Base-by-base conservation (phyloP, 495 filamentous ascomycete genomes). In the Neurospora sublineolata region DNA sequence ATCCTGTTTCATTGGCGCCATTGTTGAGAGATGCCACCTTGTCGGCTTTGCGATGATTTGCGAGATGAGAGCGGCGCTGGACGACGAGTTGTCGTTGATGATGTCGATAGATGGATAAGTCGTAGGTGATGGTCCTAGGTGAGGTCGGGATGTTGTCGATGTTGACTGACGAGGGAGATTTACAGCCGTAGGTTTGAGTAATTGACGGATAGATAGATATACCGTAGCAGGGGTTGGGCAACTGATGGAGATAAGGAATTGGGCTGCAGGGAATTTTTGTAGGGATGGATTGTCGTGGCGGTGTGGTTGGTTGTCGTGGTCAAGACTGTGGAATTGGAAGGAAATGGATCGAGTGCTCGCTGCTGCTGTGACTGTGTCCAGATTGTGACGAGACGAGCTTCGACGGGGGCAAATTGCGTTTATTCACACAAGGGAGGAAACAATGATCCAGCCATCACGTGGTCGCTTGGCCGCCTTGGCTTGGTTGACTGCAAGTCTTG, bases 1-100 rank as follows among this genome's bases (percentile, higher is more conserved):
- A 78, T 85, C 85, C 81, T 86, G 87, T 84, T 86, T 90, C 83
- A 84, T 86, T 80, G 86, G 84, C 81, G 86, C 83, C 86, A 88
- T 88, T 76, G 70, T 73, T 81, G 41, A 72, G 72, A 73, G 79
- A 76, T 82, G 82, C 83, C 83, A 84, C 72, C 67, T 73, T 76
- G 76, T 39, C 73, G 71, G 37, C 40, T 69, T 58, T 44, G 16
- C 27, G 42, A 64, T 36, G 52, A 18, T 64, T 33, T 6, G 12
- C 9, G 46, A 27, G 20, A 8, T n/a, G 40, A n/a, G 0, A 42
- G 6, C 6, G 41, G 41, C 9, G 52, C 6, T 30, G 27, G 23
- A 60, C 4, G 39, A 60, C 33, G 46, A 30, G 36, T 69, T 69
- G 38, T 64, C 14, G 52, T 36, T 30, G 52, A 36, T 64, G 46